Conservation (phyloP, 805 yeast species). For the Kazachstania taianensis region DNA sequence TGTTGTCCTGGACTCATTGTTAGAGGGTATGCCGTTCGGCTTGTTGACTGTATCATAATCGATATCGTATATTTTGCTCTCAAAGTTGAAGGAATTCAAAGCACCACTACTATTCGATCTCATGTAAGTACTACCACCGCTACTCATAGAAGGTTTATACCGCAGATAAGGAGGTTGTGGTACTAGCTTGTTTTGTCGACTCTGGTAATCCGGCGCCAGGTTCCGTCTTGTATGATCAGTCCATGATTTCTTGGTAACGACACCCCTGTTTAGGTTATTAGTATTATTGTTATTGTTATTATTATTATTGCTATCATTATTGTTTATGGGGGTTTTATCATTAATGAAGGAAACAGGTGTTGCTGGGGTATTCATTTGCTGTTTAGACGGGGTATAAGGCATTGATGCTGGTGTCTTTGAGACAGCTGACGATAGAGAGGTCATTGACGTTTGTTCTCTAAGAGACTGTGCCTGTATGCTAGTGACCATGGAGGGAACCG, state of each 20-base stretch:
- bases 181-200: slow-evolving; percentile 9
- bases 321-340: slow-evolving; percentile 4
- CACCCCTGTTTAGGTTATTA: too few relatives aligned
- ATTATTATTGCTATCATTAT: slow-evolving; percentile 1
- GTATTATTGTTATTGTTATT: slow-evolving; percentile 1
- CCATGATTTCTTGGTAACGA: too few relatives aligned
- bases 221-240: slow-evolving; percentile 8
- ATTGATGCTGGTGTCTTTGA: slow-evolving; percentile 22
- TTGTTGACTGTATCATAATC: too few relatives aligned
- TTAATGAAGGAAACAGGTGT: slow-evolving; percentile 16
- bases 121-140: slow-evolving; percentile 2
- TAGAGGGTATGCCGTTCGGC: too few relatives aligned
- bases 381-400: slow-evolving; percentile 16
- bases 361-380: slow-evolving; percentile 16
- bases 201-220: slow-evolving; percentile 10
- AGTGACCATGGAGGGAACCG: too few relatives aligned
- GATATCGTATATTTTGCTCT: slow-evolving; percentile 32
- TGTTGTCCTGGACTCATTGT: background rate
- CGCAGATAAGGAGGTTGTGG: slow-evolving; percentile 2
- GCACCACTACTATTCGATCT: slow-evolving; percentile 6
- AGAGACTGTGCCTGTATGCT: slow-evolving; percentile 17
- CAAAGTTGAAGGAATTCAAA: slow-evolving; percentile 26
- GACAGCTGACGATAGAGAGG: slow-evolving; percentile 20
- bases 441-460: slow-evolving; percentile 18
- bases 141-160: background rate